phyloP scores from a whole-genome alignment of 2,329 filamentous ascomycete genomes.

The Mollisiaceae sp. region DNA sequence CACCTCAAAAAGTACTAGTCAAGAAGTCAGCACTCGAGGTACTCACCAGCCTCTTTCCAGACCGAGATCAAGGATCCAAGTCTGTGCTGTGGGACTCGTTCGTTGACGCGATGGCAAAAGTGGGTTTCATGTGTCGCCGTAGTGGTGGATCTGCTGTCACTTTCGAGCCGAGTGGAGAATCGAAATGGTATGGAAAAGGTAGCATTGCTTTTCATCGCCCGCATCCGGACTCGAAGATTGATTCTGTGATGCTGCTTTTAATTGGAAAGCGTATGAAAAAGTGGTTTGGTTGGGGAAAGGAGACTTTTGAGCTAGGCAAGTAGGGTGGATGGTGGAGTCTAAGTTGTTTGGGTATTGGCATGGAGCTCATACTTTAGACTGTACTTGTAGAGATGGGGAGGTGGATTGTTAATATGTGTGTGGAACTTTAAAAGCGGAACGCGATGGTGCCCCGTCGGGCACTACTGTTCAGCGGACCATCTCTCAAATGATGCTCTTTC shows the following conservation, averaged over 20 bases:
- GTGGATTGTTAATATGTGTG: not conserved
- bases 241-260: not conserved
- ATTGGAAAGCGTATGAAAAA: conserved; percentile 10
- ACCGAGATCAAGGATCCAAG: not conserved
- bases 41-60: not conserved
- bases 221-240: conserved; percentile 4
- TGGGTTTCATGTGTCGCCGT: not conserved
- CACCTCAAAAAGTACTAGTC: not conserved
- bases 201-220: conserved; percentile 4
- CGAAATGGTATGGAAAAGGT: not conserved
- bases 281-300: conserved; percentile 5
- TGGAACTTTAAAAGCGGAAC: too few species aligned
- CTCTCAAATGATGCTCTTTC: too few species aligned
- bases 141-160: not conserved
- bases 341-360: not conserved
- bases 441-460: too few species aligned
- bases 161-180: not conserved
- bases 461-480: too few species aligned
- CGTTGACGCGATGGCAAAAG: conserved; percentile 6
- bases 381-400: not conserved
- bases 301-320: not conserved
- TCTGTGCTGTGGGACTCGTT: not conserved
- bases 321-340: not conserved
- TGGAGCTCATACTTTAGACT: not conserved
- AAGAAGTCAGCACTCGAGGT: conserved; percentile 1